phyloP scores from a whole-genome alignment of 1,284 basidiomycete genomes.

The Pterulicium gracile region DNA sequence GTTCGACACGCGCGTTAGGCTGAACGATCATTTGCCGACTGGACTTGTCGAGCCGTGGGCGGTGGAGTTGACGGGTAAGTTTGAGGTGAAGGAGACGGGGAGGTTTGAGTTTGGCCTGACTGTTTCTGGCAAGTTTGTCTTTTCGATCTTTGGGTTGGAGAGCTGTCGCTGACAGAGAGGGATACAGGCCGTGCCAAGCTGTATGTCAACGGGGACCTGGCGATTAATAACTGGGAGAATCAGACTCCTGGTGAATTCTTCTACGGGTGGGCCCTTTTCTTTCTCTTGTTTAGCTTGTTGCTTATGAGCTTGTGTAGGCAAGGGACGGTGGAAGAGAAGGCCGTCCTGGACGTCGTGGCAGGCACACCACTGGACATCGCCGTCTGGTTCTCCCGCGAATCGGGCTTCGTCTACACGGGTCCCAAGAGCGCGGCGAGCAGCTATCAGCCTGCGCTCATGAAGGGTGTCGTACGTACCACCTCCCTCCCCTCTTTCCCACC shows the following conservation, averaged over 20 bases:
- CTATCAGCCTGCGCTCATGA: constrained; percentile 60
- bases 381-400: constrained; percentile 56
- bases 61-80: constrained; percentile 35
- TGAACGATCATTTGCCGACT: constrained; percentile 53
- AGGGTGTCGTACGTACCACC: constrained; percentile 39
- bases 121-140: constrained; percentile 29
- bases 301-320: constrained; percentile 23
- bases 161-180: background rate
- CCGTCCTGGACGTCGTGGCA: constrained; percentile 30
- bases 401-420: no score
- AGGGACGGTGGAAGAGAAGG: constrained; percentile 54
- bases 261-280: constrained; percentile 39
- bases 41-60: constrained; percentile 40
- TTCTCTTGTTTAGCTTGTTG: background rate
- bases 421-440: constrained; percentile 32
- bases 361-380: constrained; percentile 36
- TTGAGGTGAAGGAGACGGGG: constrained; percentile 29
- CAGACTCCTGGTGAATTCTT: constrained; percentile 59
- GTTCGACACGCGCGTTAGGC: constrained; percentile 49
- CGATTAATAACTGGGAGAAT: constrained; percentile 61
- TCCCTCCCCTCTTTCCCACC: no score
- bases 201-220: constrained; percentile 46
- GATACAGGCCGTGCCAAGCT: constrained; percentile 41
- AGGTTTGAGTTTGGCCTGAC: constrained; percentile 46
- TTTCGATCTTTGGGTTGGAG: no score